Evolutionary conservation across 2,329 filamentous ascomycete genomes (phyloP).

Genomic region (Dactylellina haptotyla): DNA sequence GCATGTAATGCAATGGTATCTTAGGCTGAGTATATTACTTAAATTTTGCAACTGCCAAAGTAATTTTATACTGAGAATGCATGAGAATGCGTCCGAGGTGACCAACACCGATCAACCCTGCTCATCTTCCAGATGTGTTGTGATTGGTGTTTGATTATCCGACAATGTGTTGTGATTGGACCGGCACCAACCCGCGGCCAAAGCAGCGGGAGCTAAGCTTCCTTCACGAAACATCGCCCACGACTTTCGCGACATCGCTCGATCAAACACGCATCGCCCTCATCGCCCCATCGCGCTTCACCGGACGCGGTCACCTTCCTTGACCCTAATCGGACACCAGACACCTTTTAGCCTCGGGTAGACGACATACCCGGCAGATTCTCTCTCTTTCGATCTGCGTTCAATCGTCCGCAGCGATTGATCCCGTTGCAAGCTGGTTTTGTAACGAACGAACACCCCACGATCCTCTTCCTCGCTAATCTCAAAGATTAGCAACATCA

Average conservation of each 20-base stretch:
- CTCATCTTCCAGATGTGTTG: too few relatives aligned
- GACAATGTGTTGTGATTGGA: conserved; percentile 3
- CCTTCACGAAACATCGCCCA: conserved; percentile 3
- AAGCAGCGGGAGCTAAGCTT: neutral
- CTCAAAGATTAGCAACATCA: neutral
- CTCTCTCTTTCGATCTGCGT: too few relatives aligned
- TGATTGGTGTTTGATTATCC: neutral
- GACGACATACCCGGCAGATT: too few relatives aligned
- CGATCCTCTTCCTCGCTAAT: neutral
- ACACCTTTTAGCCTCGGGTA: too few relatives aligned
- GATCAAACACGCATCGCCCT: neutral
- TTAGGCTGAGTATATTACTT: too few relatives aligned
- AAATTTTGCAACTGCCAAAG: too few relatives aligned
- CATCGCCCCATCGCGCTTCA: neutral
- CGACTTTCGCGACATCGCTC: neutral
- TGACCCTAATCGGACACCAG: neutral
- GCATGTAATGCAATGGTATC: too few relatives aligned
- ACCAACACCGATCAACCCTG: too few relatives aligned
- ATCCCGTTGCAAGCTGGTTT: conserved; percentile 22
- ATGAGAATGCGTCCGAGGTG: too few relatives aligned
- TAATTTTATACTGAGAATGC: too few relatives aligned
- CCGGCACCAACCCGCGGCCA: neutral
- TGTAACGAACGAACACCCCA: neutral
- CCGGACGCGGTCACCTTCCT: neutral
- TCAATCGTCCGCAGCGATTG: too few relatives aligned